These are phyloP conservation scores for Vitis hybrid DNA, from an alignment of 177 flowering plant genomes.

Conservation along the genomic window DNA sequence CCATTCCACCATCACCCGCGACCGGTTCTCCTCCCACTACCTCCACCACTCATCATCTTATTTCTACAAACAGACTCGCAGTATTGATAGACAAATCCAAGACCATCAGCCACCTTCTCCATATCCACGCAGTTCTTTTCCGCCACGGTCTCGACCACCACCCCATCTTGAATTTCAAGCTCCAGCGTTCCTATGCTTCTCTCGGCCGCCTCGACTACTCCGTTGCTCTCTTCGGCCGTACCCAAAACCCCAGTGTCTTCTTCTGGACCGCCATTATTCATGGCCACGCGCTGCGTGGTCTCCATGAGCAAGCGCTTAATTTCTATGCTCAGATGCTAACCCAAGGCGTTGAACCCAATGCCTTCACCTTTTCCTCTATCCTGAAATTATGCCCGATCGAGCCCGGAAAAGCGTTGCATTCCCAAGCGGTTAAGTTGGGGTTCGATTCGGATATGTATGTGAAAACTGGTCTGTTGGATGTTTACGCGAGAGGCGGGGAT, in stretches of 20 bases:
- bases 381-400: slow-evolving; percentile 48
- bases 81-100: slow-evolving; percentile 47
- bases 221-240: slow-evolving; percentile 40
- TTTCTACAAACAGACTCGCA: slow-evolving; percentile 33
- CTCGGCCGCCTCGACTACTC: slow-evolving; percentile 51
- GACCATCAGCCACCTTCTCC: slow-evolving; percentile 48
- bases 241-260: slow-evolving; percentile 51
- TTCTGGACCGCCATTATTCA: slow-evolving; percentile 64
- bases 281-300: slow-evolving; percentile 30
- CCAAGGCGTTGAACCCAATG: slow-evolving; percentile 55
- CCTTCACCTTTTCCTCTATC: slow-evolving; percentile 70
- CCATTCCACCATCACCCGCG: slow-evolving; percentile 17
- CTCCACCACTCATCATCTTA: slow-evolving; percentile 9
- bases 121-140: slow-evolving; percentile 74
- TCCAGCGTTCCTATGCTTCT: slow-evolving; percentile 71
- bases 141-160: slow-evolving; percentile 50
- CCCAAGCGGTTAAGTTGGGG: slow-evolving; percentile 53
- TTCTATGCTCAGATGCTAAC: slow-evolving; percentile 54
- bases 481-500: slow-evolving; percentile 70
- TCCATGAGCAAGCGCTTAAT: slow-evolving; percentile 40
- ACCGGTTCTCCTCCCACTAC: slow-evolving; percentile 8
- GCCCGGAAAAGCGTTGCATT: slow-evolving; percentile 46
- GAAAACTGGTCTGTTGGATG: slow-evolving; percentile 61
- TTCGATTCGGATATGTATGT: slow-evolving; percentile 53
- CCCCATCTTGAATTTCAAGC: slow-evolving; percentile 68